Evolutionary conservation across 768 basidiomycete genomes (phyloP).

Genomic region (Favolaschia claudopus): DNA sequence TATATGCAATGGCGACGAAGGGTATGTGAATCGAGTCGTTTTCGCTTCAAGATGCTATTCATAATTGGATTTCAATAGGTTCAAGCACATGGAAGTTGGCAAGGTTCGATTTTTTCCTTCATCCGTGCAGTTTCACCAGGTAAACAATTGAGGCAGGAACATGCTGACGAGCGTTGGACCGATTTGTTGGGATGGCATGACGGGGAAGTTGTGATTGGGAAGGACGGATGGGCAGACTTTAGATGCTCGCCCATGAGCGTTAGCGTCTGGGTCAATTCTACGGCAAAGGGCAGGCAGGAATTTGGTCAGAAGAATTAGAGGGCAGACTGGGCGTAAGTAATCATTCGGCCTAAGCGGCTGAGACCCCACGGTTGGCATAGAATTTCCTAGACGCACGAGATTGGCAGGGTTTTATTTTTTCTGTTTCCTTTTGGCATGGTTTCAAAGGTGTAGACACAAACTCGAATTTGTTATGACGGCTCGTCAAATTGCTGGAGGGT

Average conservation of each 20-base stretch:
- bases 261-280: slow-evolving; percentile 31
- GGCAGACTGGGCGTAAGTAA: too few species aligned
- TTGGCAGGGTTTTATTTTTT: too few species aligned
- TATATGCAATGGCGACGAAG: slow-evolving; percentile 50
- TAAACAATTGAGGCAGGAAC: slow-evolving; percentile 11
- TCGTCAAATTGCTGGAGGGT: too few species aligned
- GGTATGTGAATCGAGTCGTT: slow-evolving; percentile 19
- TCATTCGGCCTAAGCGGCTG: too few species aligned
- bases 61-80: slow-evolving; percentile 17
- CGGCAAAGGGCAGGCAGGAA: slow-evolving; percentile 29
- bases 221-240: slow-evolving; percentile 50
- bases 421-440: too few species aligned
- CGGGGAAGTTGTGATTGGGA: slow-evolving; percentile 37
- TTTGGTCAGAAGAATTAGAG: slow-evolving; percentile 3
- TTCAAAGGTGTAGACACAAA: too few species aligned
- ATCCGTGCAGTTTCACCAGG: not conserved
- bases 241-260: slow-evolving; percentile 30
- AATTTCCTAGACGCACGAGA: too few species aligned
- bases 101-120: slow-evolving; percentile 37
- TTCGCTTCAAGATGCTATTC: not conserved
- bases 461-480: too few species aligned
- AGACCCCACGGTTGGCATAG: too few species aligned
- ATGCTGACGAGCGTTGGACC: slow-evolving; percentile 37
- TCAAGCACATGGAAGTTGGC: slow-evolving; percentile 54
- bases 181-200: slow-evolving; percentile 37